Conservation (phyloP, 2,329 filamentous ascomycete species). For the Cladophialophora chaetospira region DNA sequence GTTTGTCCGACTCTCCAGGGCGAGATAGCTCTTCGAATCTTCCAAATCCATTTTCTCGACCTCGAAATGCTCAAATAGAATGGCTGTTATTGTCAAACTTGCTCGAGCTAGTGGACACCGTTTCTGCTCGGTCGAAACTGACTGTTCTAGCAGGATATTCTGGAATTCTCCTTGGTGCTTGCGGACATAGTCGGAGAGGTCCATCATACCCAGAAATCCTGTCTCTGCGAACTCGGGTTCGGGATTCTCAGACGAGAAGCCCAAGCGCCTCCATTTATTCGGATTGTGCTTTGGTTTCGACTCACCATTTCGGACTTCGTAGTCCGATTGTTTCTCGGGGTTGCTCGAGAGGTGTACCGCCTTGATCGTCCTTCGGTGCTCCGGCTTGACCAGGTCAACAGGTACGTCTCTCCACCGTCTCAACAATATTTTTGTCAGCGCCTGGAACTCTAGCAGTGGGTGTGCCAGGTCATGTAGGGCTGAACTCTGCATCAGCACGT, state of each 20-base stretch:
- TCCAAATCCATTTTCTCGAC: conserved; percentile 81
- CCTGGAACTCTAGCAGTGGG: conserved; percentile 90
- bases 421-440: conserved; percentile 81
- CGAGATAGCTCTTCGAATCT: conserved; percentile 73
- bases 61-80: conserved; percentile 94
- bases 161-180: conserved; percentile 92
- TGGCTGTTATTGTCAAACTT: conserved; percentile 81
- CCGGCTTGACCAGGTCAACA: conserved; percentile 81
- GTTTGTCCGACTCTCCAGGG: conserved; percentile 72
- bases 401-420: conserved; percentile 84
- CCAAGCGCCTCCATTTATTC: conserved; percentile 88
- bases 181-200: conserved; percentile 87
- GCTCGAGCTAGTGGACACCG: conserved; percentile 86
- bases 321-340: conserved; percentile 59
- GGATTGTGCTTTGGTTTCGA: conserved; percentile 69
- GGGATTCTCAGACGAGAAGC: conserved; percentile 88
- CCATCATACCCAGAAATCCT: conserved; percentile 96
- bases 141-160: conserved; percentile 88
- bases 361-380: conserved; percentile 85
- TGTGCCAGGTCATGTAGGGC: conserved; percentile 87
- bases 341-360: conserved; percentile 81
- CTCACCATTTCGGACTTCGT: conserved; percentile 41
- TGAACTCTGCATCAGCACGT: conserved; percentile 90
- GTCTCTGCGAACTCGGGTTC: conserved; percentile 80
- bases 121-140: conserved; percentile 67